Evolutionary conservation across 2,329 filamentous ascomycete species (phyloP), one percentile per base, ranked within the genome.

Genomic region (Thielaviopsis punctulata): DNA sequence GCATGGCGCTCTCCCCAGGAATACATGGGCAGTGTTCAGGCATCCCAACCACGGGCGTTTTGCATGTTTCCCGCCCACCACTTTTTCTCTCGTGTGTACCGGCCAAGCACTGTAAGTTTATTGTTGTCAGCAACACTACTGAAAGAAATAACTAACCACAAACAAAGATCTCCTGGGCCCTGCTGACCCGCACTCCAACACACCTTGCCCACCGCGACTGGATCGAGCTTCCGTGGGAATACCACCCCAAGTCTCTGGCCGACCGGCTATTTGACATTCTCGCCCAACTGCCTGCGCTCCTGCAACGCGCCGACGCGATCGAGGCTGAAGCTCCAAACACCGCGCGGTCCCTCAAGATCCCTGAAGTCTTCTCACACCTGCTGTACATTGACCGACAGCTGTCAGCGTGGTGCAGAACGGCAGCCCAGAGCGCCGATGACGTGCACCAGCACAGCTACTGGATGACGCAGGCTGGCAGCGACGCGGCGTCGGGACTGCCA

Each of bases 21-120:
- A 15, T 62, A 68, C 33, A 58, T 59, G 49, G 65, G 66, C 53
- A 55, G 56, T 9, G 61, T 75, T 48, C 65, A 65, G 46, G 65
- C 64, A 22, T 60, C 65, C 18, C 73, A 74, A 0, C 71, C 76
- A 0, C 62, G 63, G 2, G 61, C 63, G 43, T 78, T 76, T 55
- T 65, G 65, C 36, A 62, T 62, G 0, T 79, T 79, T 51, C 76
- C 76, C 1, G 66, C 71, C 10, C 76, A 79, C 54, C 75, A 79
- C 58, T 77, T 75, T 59, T 79, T 78, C 52, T 69, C 70, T 22
- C 68, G 74, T 10, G 67, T 78, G 4, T 78, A 73, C 57, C 69
- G 76, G 22, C 73, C 71, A 13, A 68, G 65, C 47, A 71, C 70
- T 45, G 75, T 77, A 64, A 65, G 73, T 66, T 7, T 41, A 18